Evolutionary conservation across 1,284 basidiomycete genomes (phyloP), one percentile per base, ranked within the genome.

Genomic region (Boletellus dicymbophilus): DNA sequence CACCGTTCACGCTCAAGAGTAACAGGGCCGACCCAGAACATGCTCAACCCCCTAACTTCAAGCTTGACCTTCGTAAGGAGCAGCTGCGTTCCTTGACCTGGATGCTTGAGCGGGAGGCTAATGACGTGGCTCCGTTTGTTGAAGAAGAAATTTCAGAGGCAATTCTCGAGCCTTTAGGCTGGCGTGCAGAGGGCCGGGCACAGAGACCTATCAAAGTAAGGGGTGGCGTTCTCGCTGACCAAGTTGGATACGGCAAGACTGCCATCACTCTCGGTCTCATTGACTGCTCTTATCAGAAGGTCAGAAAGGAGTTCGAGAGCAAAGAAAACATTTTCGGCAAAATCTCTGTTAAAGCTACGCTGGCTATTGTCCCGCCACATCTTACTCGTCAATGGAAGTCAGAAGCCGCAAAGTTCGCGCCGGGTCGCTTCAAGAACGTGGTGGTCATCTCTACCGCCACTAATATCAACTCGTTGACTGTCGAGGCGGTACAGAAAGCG

Each of bases 171-270:
- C 85, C 93, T 41, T 75, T 98, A 8, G 90, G 92, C 5, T 98
- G 95, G 95, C 81, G 94, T 58, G 93, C 91, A 6, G 94, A 98
- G 68, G 95, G 91, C 42, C 88, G 91, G 43, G 94, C 92, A 2
- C 84, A 90, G 58, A 75, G 94, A 21, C 80, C 85, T 1, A 80
- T 93, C 46, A 78, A 74, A 53, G 73, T 97, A 22, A 80, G 90
- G 42, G 95, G 95, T 15, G 95, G 95, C 25, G 95, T 98, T 46
- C 82, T 98, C 40, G 95, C 95, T 9, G 95, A 98, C 62, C 89
- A 96, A 67, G 95, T 98, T 57, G 95, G 95, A 44, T 98, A 98
- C 65, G 95, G 95, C 28, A 98, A 98, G 73, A 98, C 95, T 0
- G 94, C 94, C 23, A 97, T 98, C 58, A 94, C 93, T 1, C 79